Evolutionary conservation across 164 flowering plant genomes (phyloP).

Genomic region (Sextonia rubra): DNA sequence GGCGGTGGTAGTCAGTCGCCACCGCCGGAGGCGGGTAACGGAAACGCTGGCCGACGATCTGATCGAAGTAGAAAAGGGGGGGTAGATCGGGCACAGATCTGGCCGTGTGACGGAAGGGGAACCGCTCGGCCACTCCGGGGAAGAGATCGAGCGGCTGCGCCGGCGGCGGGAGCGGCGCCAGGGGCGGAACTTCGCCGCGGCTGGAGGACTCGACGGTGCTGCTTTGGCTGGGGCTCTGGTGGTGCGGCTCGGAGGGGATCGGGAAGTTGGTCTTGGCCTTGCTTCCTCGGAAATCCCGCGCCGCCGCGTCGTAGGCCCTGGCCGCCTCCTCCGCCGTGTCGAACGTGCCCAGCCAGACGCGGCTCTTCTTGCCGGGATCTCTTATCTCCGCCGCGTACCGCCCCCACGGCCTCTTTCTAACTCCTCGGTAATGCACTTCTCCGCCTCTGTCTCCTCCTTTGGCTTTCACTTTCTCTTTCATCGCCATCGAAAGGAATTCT

Average conservation of each 20-base stretch:
- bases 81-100: constrained; percentile 20
- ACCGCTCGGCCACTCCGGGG: constrained; percentile 12
- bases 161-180: constrained; percentile 11
- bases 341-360: constrained; percentile 77
- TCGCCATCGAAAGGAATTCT: constrained; percentile 33
- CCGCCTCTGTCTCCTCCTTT: constrained; percentile 4
- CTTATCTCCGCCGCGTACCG: constrained; percentile 81
- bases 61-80: constrained; percentile 35
- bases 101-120: constrained; percentile 15
- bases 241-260: constrained; percentile 6
- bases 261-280: constrained; percentile 74
- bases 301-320: constrained; percentile 65
- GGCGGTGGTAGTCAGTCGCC: constrained; percentile 9
- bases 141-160: constrained; percentile 24
- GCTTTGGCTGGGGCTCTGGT: constrained; percentile 61
- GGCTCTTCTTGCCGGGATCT: constrained; percentile 66
- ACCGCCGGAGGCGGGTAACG: not conserved
- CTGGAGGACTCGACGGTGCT: constrained; percentile 63
- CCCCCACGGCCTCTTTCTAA: constrained; percentile 81
- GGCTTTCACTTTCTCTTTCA: constrained; percentile 22
- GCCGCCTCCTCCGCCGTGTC: constrained; percentile 77
- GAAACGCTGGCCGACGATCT: constrained; percentile 14
- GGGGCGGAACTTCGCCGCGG: constrained; percentile 19
- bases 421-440: constrained; percentile 64
- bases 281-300: constrained; percentile 58